Percentiles rank a stretch among this genome's conserved stretches.
Evolutionary conservation across 1,284 basidiomycete genomes (phyloP).

Genomic region (Microbotryum violaceum): DNA sequence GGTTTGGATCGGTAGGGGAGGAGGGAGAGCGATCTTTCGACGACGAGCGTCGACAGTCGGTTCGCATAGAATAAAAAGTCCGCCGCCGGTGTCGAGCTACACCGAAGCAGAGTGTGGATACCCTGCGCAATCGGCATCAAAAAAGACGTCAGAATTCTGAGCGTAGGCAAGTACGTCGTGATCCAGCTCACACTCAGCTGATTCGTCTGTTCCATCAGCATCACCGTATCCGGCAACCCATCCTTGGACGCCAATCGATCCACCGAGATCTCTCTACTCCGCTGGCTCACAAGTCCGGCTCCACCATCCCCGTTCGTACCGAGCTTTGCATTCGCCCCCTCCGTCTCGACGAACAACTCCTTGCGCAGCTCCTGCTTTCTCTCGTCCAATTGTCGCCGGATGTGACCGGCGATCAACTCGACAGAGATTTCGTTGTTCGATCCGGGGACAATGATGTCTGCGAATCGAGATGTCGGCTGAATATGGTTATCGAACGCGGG

Average conservation of each 20-base stretch:
- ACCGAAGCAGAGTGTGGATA: conserved; percentile 45
- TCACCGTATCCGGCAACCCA: conserved; percentile 51
- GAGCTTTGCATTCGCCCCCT: conserved; percentile 5
- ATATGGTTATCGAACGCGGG: conserved; percentile 92
- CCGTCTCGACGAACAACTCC: conserved; percentile 50
- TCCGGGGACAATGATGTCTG: conserved; percentile 90
- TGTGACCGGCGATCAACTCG: conserved; percentile 85
- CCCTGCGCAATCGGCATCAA: conserved; percentile 49
- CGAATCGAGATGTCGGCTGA: conserved; percentile 73
- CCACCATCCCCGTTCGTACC: not conserved
- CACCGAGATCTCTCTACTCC: not conserved
- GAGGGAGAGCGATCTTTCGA: conserved; percentile 73
- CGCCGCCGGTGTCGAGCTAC: conserved; percentile 54
- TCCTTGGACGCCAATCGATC: conserved; percentile 23
- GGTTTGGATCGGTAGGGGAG: conserved; percentile 62
- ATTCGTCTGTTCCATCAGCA: conserved; percentile 66
- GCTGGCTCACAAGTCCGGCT: not conserved
- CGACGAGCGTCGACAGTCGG: conserved; percentile 71
- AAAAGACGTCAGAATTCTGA: not conserved
- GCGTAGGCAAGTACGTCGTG: not conserved
- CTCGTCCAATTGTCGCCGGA: conserved; percentile 72
- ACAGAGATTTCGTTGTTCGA: conserved; percentile 76
- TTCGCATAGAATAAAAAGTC: conserved; percentile 88
- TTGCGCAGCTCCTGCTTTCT: conserved; percentile 66
- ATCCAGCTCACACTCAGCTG: conserved; percentile 59